Base-by-base conservation (phyloP, 371 early-diverging fungal genomes). In the Mucor circinelloides region DNA sequence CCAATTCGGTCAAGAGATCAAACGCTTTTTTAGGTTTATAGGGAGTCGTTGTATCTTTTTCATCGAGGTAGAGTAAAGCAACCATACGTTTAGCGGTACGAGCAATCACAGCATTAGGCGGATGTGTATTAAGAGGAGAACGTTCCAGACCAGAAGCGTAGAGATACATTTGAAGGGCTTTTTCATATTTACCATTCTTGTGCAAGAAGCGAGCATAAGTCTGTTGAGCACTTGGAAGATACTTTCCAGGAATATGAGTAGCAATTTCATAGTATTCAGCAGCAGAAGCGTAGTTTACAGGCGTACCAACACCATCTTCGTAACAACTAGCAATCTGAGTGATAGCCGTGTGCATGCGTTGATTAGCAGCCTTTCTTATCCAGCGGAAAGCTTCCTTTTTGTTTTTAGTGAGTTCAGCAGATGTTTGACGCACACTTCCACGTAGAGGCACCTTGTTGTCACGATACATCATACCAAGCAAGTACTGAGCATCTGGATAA, bases 251-350 rank as follows among this genome's bases (percentile, higher is more conserved):
- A 10, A 69, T 76, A 8, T 69, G 77, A 2, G 90, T 83, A 5
- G 88, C 86, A 31, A 78, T 72, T 58, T 82, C 84, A 79, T 94
- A 95, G 80, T 91, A 93, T 59, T 88, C 80, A 7, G 74, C 64
- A 1, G 90, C 88, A 10, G 74, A 62, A 3, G 63, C 58, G 21
- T 65, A 44, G 59, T 90, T 83, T 55, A 80, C 71, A 19, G 81
- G 70, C 6, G 90, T 83, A 23, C 93, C 92, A 31, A 89, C 71
- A 8, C 94, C 94, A 64, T 92, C 79, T 32, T 89, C 85, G 63
- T 88, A 93, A 23, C 86, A 89, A 60, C 85, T 79, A 0, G 91
- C 94, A 15, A 92, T 73, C 28, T 89, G 89, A 61, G 90, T 87
- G 61, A 90, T 82, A 13, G 94, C 91, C 7, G 89, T 63, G 2